phyloP scores from a whole-genome alignment of 148 eudicot species.

The Rhododendron molle region DNA sequence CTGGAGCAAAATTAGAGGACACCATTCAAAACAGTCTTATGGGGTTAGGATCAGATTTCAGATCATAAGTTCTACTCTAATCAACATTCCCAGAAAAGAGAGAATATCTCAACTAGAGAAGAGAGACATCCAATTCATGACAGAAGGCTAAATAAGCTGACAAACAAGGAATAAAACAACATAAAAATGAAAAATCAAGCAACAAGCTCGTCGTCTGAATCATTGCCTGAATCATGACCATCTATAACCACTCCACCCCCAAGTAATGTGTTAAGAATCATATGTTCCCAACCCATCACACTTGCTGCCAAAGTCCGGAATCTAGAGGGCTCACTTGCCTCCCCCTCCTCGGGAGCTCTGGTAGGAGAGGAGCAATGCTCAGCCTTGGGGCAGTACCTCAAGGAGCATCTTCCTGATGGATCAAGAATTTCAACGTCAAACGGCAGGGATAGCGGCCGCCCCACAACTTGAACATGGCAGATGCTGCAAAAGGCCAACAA shows the following conservation, averaged over 20 bases:
- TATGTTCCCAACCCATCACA: slow-evolving; percentile 49
- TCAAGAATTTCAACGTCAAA: slow-evolving; percentile 39
- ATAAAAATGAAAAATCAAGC: slow-evolving; percentile 5
- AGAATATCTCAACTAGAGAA: background rate
- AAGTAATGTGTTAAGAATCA: slow-evolving; percentile 30
- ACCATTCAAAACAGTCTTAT: background rate
- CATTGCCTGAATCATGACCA: slow-evolving; percentile 12
- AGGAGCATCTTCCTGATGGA: slow-evolving; percentile 39
- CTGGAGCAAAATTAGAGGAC: background rate
- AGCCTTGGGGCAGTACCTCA: slow-evolving; percentile 37
- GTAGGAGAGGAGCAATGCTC: slow-evolving; percentile 18
- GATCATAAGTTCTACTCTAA: background rate
- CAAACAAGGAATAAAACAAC: background rate
- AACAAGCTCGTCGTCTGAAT: slow-evolving; percentile 23
- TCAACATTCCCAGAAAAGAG: background rate
- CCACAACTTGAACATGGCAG: slow-evolving; percentile 52
- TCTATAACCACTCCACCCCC: slow-evolving; percentile 20
- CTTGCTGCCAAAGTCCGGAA: slow-evolving; percentile 18
- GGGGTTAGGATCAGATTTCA: background rate
- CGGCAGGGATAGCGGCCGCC: slow-evolving; percentile 46
- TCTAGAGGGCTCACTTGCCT: slow-evolving; percentile 15
- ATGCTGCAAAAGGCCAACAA: slow-evolving; percentile 30
- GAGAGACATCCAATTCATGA: background rate
- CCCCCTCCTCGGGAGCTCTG: slow-evolving; percentile 11
- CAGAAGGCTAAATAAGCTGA: background rate